Evolutionary conservation across 2,329 filamentous ascomycete genomes (phyloP), one percentile per base, ranked within the genome.

Genomic region (Alternaria conjuncta): DNA sequence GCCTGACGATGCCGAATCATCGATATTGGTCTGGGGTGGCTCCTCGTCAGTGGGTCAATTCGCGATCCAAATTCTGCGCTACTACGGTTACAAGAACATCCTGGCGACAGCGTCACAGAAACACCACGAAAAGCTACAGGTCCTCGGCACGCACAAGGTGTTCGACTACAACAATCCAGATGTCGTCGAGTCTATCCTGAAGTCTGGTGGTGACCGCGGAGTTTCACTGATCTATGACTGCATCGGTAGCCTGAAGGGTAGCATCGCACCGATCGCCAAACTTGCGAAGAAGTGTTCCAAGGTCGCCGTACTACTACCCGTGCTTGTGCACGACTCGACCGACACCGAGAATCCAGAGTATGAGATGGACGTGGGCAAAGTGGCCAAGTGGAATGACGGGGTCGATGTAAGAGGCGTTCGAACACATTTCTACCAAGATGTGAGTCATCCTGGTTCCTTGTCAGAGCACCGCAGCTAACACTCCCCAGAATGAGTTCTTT

Each of bases 291-390:
- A 57, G 2, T 86, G 86, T 0, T 77, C 82, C 5, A 86, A 77
- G 23, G 86, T 90, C 0, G 88, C 87, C 0, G 77, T 89, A 15
- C 83, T 90, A 77, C 75, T 91, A 6, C 88, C 88, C 0, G 84
- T 90, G 15, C 87, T 90, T 60, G 67, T 88, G 47, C 82, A 77
- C 46, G 85, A 89, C 64, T 83, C 87, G 0, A 83, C 79, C 0
- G 80, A 83, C 5, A 79, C 78, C 1, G 77, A 82, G 18, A 79
- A 75, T 61, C 87, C 88, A 0, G 80, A 84, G 64, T 89, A 88
- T 59, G 81, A 81, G 36, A 86, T 88, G 85, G 85, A 88, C 54
- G 83, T 83, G 1, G 49, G 67, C n/a, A 77, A 76, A 8, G 79
- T 75, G 11, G 80, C 82, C 7, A 68, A 80, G 32, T 89, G 87